These are phyloP conservation scores for Sphenostylis stenocarpa DNA, from an alignment of 306 rosid species.

Conservation along the genomic window DNA sequence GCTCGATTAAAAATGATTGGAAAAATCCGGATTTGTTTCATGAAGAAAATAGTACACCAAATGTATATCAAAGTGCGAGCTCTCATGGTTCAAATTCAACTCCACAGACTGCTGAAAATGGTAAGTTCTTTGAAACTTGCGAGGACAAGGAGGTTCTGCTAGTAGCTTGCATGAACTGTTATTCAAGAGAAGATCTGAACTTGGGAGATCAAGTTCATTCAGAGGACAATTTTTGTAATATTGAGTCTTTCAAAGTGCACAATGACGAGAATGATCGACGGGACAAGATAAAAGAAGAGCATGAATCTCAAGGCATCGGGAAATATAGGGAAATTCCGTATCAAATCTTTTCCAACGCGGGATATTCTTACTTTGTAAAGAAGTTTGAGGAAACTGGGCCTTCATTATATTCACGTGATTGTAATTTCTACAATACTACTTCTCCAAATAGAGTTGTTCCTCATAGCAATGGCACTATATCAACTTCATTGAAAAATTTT, in stretches of 20 bases:
- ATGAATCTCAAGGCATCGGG: conserved; percentile 27
- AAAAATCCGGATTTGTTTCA: conserved; percentile 4
- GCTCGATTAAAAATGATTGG: not conserved
- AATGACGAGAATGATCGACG: conserved; percentile 13
- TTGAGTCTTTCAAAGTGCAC: conserved; percentile 14
- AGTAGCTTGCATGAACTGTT: conserved; percentile 34
- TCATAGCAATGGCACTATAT: not conserved
- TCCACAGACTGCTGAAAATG: conserved; percentile 32
- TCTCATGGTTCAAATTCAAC: conserved; percentile 50
- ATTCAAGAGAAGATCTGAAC: conserved; percentile 35
- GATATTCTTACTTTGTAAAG: conserved; percentile 19
- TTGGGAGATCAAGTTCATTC: conserved; percentile 37
- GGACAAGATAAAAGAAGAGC: conserved; percentile 28
- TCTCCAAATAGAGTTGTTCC: conserved; percentile 5
- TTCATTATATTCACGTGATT: conserved; percentile 33
- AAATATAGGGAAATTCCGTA: conserved; percentile 20
- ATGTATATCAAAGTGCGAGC: conserved; percentile 41
- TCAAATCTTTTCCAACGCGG: conserved; percentile 18
- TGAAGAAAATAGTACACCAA: conserved; percentile 24
- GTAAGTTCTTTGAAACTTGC: conserved; percentile 24
- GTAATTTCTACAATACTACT: conserved; percentile 6
- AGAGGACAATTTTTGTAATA: conserved; percentile 19
- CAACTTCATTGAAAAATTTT: conserved; percentile 19
- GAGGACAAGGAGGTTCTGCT: conserved; percentile 27
- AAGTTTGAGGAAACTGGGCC: conserved; percentile 35